Evolutionary conservation across 2,329 filamentous ascomycete genomes (phyloP).

Genomic region (Aspergillus puulaauensis): DNA sequence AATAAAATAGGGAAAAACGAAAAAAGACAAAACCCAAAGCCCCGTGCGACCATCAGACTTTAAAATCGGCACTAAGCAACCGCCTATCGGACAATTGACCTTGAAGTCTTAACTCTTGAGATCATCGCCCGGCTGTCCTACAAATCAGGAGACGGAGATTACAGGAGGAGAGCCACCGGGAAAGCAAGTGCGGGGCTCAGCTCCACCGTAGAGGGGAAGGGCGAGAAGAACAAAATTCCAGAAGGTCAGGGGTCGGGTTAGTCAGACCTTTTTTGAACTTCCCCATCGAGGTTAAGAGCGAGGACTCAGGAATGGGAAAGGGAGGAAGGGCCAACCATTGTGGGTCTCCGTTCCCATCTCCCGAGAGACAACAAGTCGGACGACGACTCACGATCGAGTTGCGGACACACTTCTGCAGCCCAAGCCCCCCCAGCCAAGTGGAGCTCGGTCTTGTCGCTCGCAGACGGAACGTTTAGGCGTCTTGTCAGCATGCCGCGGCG

Average conservation of each 20-base stretch:
- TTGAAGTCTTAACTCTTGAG: constrained; percentile 12
- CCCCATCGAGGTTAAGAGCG: neutral
- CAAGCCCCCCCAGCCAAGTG: too few relatives aligned
- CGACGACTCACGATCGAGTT: too few relatives aligned
- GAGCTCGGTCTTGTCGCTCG: neutral
- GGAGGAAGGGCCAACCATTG: constrained; percentile 7
- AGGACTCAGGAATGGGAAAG: neutral
- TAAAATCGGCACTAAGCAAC: constrained; percentile 19
- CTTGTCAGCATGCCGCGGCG: neutral
- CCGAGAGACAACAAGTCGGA: constrained; percentile 6
- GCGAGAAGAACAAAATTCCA: constrained; percentile 19
- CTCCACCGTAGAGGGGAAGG: constrained; percentile 1
- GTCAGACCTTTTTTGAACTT: too few relatives aligned
- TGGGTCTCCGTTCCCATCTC: constrained; percentile 13
- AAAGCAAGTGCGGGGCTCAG: constrained; percentile 19
- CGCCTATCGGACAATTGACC: constrained; percentile 20
- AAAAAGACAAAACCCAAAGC: constrained; percentile 1
- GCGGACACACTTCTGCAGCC: too few relatives aligned
- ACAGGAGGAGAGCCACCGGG: constrained; percentile 18
- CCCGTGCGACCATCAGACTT: constrained; percentile 10
- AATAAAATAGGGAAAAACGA: neutral
- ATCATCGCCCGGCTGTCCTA: constrained; percentile 21
- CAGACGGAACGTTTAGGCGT: neutral
- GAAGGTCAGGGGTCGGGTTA: constrained; percentile 21
- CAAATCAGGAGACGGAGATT: constrained; percentile 25